Evolutionary conservation across 306 rosid genomes (phyloP), one percentile per base, ranked within the genome.

Genomic region (Malus sieversii): DNA sequence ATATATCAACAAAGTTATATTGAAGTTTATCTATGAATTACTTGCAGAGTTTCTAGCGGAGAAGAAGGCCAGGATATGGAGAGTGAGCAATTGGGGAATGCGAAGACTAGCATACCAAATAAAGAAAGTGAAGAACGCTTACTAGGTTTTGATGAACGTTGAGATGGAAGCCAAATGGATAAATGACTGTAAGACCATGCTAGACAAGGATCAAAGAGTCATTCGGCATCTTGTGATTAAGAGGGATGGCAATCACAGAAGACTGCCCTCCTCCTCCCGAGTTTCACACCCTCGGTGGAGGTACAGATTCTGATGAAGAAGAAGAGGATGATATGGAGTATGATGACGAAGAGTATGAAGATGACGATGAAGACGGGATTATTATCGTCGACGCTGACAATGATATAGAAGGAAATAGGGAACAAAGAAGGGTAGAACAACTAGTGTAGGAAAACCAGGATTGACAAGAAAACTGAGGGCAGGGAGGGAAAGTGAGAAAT

Each of bases 231-330:
- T 95, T 0, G 88, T 95, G 73, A 78, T 92, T 70, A 92, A 92
- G 91, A 90, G 79, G 83, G 96, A 92, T 4, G 76, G 97, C 96
- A 16, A 80, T 92, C 80, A 89, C 96, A 25, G 89, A 95, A 86
- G 96, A 92, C 74, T 89, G 93, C 78, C 99, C 97, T 81, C 97
- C 97, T 53, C 99, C 99, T 74, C 93, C 87, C 0, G 96, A 89
- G 86, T 92, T 88, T 68, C 87, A 82, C 59, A 64, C 84, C 32
- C 40, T 92, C 55, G 77, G 75, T 30, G 85, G 71, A 57, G 81
- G 76, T 69, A 80, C 75, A 4, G 95, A 87, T 40, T 90, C 86
- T 35, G 48, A 58, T 7, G 88, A 81, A 7, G 90, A 83, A 9
- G 88, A 85, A 3, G 84, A 81, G 12, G 89, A 79, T 20, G 83